Conservation (phyloP, 2,329 filamentous ascomycete species). For the Colletotrichum eleusines region DNA sequence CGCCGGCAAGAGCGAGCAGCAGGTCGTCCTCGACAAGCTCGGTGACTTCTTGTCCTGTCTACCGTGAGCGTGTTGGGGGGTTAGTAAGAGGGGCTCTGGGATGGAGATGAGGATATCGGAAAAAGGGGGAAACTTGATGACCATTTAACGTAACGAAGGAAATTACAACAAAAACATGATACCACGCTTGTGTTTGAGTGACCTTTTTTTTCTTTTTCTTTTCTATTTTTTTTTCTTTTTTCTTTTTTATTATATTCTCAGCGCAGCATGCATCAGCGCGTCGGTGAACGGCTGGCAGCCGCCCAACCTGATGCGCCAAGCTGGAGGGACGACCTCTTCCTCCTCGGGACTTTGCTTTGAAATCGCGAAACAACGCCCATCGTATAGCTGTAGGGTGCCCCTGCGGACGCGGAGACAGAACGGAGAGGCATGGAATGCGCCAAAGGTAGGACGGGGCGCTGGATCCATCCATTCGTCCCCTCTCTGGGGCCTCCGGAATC, state of each 20-base stretch:
- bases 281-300: background rate
- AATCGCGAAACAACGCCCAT: too few relatives aligned
- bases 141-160: background rate
- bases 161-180: background rate
- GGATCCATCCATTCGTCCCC: too few relatives aligned
- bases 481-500: too few relatives aligned
- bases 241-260: too few relatives aligned
- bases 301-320: background rate
- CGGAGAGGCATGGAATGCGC: too few relatives aligned
- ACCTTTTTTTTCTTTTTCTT: too few relatives aligned
- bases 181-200: background rate
- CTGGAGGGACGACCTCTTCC: too few relatives aligned
- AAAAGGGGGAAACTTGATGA: too few relatives aligned
- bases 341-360: background rate
- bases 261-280: background rate
- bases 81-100: fast-evolving
- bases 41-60: conserved; percentile 61
- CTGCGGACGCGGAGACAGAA: too few relatives aligned
- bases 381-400: too few relatives aligned
- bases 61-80: conserved; percentile 43
- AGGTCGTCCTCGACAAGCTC: conserved; percentile 63
- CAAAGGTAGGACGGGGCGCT: too few relatives aligned
- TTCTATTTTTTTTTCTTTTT: too few relatives aligned
- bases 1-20: conserved; percentile 63
- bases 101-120: background rate